phyloP scores from a whole-genome alignment of 805 yeast species.

The Candida xiaguanensis region DNA sequence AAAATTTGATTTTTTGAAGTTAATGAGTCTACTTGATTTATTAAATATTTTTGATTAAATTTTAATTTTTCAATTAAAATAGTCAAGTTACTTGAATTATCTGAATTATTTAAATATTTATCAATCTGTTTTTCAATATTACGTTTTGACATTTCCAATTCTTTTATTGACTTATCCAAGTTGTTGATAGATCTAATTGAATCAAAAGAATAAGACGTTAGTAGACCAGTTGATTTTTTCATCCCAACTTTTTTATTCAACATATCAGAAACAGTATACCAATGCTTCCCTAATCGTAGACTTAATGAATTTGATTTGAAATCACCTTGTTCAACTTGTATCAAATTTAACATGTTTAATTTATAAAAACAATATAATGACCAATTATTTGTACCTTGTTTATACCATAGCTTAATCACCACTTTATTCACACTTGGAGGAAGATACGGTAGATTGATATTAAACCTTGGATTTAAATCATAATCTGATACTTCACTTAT shows the following conservation, averaged over 20 bases:
- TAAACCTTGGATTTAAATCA: slow-evolving; percentile 9
- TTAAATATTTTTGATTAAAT: not conserved
- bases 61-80: slow-evolving; percentile 7
- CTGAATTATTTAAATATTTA: slow-evolving; percentile 7
- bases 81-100: slow-evolving; percentile 1
- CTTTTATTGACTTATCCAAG: slow-evolving; percentile 24
- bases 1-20: slow-evolving; percentile 21
- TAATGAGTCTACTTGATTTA: slow-evolving; percentile 12
- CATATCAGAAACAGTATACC: slow-evolving; percentile 16
- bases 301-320: slow-evolving; percentile 17
- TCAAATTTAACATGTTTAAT: slow-evolving; percentile 16
- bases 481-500: slow-evolving; percentile 4
- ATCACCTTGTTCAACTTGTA: slow-evolving; percentile 8
- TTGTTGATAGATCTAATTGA: slow-evolving; percentile 24
- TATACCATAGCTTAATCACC: slow-evolving; percentile 1
- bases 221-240: not conserved
- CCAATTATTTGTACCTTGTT: slow-evolving; percentile 15
- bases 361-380: slow-evolving; percentile 14
- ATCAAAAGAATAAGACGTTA: slow-evolving; percentile 26
- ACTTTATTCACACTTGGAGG: slow-evolving; percentile 4
- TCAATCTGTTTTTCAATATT: slow-evolving; percentile 18
- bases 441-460: slow-evolving; percentile 4
- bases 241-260: not conserved
- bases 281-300: slow-evolving; percentile 17
- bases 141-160: slow-evolving; percentile 23